Conservation (phyloP, 257 asterid genomes). For the Prunella vulgaris region DNA sequence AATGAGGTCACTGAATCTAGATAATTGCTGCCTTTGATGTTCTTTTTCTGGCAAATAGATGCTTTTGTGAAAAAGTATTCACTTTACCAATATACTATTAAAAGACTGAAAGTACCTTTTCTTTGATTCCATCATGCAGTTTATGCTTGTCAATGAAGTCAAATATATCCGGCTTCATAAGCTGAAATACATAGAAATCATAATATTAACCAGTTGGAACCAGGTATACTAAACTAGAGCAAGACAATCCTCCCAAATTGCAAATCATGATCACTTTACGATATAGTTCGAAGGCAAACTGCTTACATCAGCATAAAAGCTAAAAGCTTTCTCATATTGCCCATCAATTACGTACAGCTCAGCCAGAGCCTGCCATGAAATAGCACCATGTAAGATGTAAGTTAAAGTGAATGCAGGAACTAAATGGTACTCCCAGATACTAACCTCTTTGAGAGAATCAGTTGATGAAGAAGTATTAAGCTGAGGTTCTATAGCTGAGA, state of each 20-base stretch:
- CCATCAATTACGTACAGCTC: slow-evolving; percentile 82
- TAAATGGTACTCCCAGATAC: slow-evolving; percentile 21
- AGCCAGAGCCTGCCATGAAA: slow-evolving; percentile 70
- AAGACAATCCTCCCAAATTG: slow-evolving; percentile 13
- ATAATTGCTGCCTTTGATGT: background rate
- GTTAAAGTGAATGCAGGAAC: slow-evolving; percentile 5
- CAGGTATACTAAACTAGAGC: slow-evolving; percentile 1
- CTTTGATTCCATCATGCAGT: slow-evolving; percentile 74
- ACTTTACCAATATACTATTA: background rate
- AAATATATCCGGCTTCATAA: slow-evolving; percentile 78
- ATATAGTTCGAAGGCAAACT: background rate
- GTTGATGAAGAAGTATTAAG: slow-evolving; percentile 79
- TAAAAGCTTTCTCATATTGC: slow-evolving; percentile 86
- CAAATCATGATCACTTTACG: slow-evolving; percentile 11
- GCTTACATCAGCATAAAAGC: slow-evolving; percentile 94
- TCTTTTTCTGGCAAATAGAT: background rate
- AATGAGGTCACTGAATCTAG: background rate
- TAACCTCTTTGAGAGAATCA: slow-evolving; percentile 81
- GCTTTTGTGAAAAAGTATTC: slow-evolving; percentile 6
- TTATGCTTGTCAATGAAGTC: slow-evolving; percentile 93
- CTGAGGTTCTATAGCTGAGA: slow-evolving; percentile 95
- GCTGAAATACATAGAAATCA: slow-evolving; percentile 44
- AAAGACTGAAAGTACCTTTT: slow-evolving; percentile 56
- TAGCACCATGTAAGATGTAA: slow-evolving; percentile 18
- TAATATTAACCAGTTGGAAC: slow-evolving; percentile 18